A percentile compares a stretch with the other conserved stretches of the same genome.
These are phyloP conservation scores for Blastobotrys buckinghamii DNA, from an alignment of 1,139 yeast genomes.

Conservation along the genomic window DNA sequence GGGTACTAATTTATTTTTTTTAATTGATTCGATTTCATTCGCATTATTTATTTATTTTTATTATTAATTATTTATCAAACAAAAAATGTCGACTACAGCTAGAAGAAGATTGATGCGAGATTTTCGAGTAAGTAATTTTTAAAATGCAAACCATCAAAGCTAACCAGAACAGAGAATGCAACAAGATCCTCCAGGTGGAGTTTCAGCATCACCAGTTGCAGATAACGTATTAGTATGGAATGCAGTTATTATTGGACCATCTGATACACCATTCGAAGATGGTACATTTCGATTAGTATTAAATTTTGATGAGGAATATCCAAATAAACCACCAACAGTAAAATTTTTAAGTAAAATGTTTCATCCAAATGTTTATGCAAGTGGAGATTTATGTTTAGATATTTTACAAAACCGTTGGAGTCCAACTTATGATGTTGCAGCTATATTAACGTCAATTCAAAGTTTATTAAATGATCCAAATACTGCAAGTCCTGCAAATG, in stretches of 20 bases:
- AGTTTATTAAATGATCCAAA: constrained; percentile 92
- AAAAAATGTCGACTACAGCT: constrained; percentile 91
- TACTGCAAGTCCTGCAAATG: constrained; percentile 95
- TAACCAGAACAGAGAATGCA: constrained; percentile 64
- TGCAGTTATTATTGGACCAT: constrained; percentile 96
- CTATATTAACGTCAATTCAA: constrained; percentile 83
- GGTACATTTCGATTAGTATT: constrained; percentile 87
- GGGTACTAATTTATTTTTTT: too few relatives aligned
- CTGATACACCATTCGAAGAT: constrained; percentile 96
- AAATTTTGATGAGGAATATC: constrained; percentile 95
- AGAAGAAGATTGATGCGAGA: constrained; percentile 98
- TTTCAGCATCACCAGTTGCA: constrained; percentile 93
- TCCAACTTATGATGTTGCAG: constrained; percentile 98
- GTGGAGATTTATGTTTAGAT: constrained; percentile 93
- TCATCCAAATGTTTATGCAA: constrained; percentile 95
- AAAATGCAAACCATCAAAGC: too few relatives aligned
- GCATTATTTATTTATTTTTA: neutral
- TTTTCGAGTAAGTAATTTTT: constrained; percentile 57
- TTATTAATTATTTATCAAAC: neutral
- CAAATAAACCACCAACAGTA: constrained; percentile 93
- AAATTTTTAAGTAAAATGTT: constrained; percentile 91
- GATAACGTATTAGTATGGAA: constrained; percentile 98
- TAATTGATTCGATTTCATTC: too few relatives aligned
- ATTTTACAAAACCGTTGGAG: constrained; percentile 97
- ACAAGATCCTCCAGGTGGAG: constrained; percentile 97